Conservation (phyloP, 768 basidiomycete genomes). For the Ephemerocybe angulata region DNA sequence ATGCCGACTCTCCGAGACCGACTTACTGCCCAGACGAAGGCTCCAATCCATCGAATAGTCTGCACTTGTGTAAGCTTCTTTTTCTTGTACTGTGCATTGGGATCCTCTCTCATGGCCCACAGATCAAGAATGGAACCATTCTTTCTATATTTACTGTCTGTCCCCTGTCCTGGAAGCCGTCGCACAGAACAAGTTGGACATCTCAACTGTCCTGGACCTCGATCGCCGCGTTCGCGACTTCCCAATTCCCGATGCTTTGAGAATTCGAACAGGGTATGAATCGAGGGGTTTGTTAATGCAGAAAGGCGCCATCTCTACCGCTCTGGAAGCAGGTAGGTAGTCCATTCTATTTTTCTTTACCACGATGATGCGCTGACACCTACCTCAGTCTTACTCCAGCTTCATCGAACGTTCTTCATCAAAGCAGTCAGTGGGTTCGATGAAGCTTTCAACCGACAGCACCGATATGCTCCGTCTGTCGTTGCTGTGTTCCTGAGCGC, state of each 20-base stretch:
- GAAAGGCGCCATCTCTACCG: conserved; percentile 53
- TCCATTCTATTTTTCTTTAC: conserved; percentile 1
- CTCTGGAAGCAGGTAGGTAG: conserved; percentile 61
- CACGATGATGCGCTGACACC: neutral
- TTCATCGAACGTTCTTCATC: conserved; percentile 67
- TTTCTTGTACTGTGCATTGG: conserved; percentile 1
- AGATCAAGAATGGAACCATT: conserved; percentile 74
- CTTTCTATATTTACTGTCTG: conserved; percentile 56
- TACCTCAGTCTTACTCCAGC: conserved; percentile 53
- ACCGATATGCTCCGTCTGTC: conserved; percentile 67
- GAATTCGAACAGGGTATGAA: conserved; percentile 30
- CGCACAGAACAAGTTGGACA: conserved; percentile 42
- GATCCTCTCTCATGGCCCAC: conserved; percentile 8
- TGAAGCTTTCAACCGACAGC: conserved; percentile 54
- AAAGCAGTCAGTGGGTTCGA: conserved; percentile 57
- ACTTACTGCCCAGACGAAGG: conserved; percentile 41
- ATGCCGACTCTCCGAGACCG: conserved; percentile 56
- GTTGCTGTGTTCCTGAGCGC: conserved; percentile 66
- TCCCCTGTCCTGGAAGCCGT: conserved; percentile 58
- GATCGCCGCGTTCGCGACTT: conserved; percentile 63
- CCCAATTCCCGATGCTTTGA: conserved; percentile 46
- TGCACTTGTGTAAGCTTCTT: conserved; percentile 37
- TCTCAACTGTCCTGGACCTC: conserved; percentile 48
- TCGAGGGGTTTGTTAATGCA: conserved; percentile 54
- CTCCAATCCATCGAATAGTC: conserved; percentile 33